phyloP scores from a whole-genome alignment of 148 eudicot species.

The Chenopodium album region DNA sequence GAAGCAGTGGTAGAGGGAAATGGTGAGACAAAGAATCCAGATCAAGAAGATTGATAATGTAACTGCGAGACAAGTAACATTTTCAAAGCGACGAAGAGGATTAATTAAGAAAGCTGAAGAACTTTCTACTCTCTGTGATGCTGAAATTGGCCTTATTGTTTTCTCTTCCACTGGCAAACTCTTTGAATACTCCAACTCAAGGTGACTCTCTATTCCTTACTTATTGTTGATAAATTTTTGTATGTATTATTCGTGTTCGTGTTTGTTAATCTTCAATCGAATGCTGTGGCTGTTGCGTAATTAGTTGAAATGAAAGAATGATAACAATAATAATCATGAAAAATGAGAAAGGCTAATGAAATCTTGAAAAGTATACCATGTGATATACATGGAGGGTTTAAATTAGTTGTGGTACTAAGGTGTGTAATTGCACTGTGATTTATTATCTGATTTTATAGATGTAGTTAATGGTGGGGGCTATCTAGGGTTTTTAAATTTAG shows the following conservation, averaged over 20 bases:
- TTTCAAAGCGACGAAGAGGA: constrained; percentile 49
- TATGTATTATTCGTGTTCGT: neutral
- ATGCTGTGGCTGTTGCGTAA: neutral
- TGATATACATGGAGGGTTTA: neutral
- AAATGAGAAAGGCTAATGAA: neutral
- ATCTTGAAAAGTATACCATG: neutral
- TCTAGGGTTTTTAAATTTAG: neutral
- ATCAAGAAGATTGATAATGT: constrained; percentile 47
- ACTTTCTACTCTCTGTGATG: constrained; percentile 45
- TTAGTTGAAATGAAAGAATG: neutral
- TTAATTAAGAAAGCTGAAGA: constrained; percentile 45
- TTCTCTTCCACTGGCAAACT: constrained; percentile 50
- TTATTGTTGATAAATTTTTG: neutral
- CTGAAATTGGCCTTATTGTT: constrained; percentile 43
- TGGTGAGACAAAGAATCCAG: constrained; percentile 44
- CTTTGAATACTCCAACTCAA: constrained; percentile 37
- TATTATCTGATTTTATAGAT: neutral
- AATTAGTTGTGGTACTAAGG: neutral
- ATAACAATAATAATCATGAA: neutral
- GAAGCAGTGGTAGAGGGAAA: constrained; percentile 10
- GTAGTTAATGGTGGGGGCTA: neutral
- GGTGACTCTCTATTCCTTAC: constrained; percentile 11
- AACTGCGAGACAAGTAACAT: constrained; percentile 44
- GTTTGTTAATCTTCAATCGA: neutral
- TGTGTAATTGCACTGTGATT: neutral